phyloP scores from a whole-genome alignment of 2,329 filamentous ascomycete genomes.

The Akanthomyces dipterigenus region DNA sequence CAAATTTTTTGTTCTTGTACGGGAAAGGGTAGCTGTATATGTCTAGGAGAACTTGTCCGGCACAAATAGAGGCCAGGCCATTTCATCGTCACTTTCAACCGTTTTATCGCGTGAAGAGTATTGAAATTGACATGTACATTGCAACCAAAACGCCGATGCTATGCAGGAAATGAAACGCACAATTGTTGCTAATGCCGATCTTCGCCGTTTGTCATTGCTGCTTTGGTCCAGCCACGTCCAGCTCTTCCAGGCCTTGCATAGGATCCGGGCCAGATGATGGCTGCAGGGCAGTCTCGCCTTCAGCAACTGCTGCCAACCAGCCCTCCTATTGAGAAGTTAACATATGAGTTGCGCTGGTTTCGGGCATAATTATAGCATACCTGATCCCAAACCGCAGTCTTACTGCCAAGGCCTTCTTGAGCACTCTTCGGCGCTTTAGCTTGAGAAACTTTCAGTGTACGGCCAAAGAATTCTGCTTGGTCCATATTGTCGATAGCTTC shows the following conservation, averaged over 20 bases:
- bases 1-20: conserved; percentile 17
- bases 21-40: conserved; percentile 14
- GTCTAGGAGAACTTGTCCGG: conserved; percentile 12
- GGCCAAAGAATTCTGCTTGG: conserved; percentile 87
- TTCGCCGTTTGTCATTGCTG: conserved; percentile 46
- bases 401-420: conserved; percentile 83
- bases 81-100: conserved; percentile 2
- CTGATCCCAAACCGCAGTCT: conserved; percentile 95
- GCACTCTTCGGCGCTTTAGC: conserved; percentile 89
- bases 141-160: conserved; percentile 38
- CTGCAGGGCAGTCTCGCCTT: conserved; percentile 66
- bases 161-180: conserved; percentile 25
- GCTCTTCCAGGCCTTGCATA: conserved; percentile 89
- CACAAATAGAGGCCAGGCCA: conserved; percentile 14
- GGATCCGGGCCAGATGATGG: conserved; percentile 62
- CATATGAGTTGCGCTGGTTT: neutral
- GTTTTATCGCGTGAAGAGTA: neutral
- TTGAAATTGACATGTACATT: conserved; percentile 11
- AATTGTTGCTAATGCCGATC: neutral
- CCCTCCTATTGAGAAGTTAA: conserved; percentile 59
- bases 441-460: conserved; percentile 82
- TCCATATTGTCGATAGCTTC: conserved; percentile 99
- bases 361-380: conserved; percentile 42
- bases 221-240: conserved; percentile 91
- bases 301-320: conserved; percentile 84